These are phyloP conservation scores for Axilococcus clingmanii DNA, from an alignment of 139 green algal species.

Conservation along the genomic window DNA sequence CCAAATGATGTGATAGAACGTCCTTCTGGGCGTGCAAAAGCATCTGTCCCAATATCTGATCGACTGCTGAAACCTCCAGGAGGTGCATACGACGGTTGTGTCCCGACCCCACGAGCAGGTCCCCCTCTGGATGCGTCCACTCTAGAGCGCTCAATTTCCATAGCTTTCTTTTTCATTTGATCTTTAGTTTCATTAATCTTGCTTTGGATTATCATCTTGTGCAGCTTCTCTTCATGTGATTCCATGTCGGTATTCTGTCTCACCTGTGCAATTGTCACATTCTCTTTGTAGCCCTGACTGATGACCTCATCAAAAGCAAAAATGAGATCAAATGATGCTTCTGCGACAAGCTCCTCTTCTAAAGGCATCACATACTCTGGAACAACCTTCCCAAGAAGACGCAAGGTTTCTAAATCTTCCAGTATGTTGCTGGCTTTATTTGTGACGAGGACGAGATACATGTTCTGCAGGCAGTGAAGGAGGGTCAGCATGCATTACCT, in stretches of 20 bases:
- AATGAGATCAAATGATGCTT: slow-evolving; percentile 92
- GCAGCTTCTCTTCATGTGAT: slow-evolving; percentile 96
- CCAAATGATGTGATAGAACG: background rate
- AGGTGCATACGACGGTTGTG: background rate
- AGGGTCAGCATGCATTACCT: background rate
- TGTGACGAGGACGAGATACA: slow-evolving; percentile 97
- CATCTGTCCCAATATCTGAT: background rate
- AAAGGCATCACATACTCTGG: slow-evolving; percentile 66
- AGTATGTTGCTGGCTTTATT: slow-evolving; percentile 98
- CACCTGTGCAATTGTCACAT: slow-evolving; percentile 54
- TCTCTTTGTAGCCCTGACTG: slow-evolving; percentile 70
- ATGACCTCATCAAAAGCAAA: slow-evolving; percentile 99
- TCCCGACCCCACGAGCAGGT: slow-evolving; percentile 1
- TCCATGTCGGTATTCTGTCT: slow-evolving; percentile 98
- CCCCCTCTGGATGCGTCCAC: slow-evolving; percentile 44
- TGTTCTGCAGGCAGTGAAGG: slow-evolving; percentile 35
- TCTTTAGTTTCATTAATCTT: slow-evolving; percentile 85
- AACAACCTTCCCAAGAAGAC: slow-evolving; percentile 92
- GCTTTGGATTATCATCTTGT: slow-evolving; percentile 97
- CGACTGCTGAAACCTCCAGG: too few species aligned
- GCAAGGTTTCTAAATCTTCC: slow-evolving; percentile 96
- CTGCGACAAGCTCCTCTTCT: slow-evolving; percentile 72
- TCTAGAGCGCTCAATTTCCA: slow-evolving; percentile 92
- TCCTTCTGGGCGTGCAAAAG: slow-evolving; percentile 1
- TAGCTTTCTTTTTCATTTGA: slow-evolving; percentile 90